Evolutionary conservation across 2,329 filamentous ascomycete species (phyloP), one percentile per base, ranked within the genome.

Genomic region (Endothia cerciana): DNA sequence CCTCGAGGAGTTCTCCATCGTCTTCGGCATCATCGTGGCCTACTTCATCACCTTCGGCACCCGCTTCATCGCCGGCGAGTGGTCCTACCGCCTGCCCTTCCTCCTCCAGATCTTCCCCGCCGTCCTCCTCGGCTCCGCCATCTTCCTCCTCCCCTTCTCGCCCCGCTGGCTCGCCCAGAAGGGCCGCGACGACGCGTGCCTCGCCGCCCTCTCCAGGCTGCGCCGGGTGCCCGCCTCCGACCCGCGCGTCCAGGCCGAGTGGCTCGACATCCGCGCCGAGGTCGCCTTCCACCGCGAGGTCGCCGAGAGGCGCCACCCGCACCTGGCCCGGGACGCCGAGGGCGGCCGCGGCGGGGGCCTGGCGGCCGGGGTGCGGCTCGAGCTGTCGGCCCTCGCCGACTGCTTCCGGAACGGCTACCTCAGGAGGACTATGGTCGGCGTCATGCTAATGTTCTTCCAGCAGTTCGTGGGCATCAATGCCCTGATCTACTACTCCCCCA

Each of bases 371-470:
- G 56, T 64, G 19, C 41, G 64, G 19, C 68, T 70, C 19, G 69
- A 75, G 70, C 74, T 79, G 11, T 72, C 82, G 64, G 82, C 81
- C 70, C 78, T 82, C 69, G 77, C 85, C 28, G 80, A 83, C 66
- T 74, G 74, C 19, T 73, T 78, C 13, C 80, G 73, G 65, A 75
- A 74, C 19, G 81, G 82, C 3, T 83, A 81, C 71, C 82, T 81
- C 77, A 77, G 81, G 53, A 76, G 77, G 15, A 78, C 76, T 0
- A 68, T 73, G 57, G 77, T 87, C 22, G 86, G 83, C 28, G 74
- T 82, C 7, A 78, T 80, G 0, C 71, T 88, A 17, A 83, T 84
- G 78, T 87, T 87, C 71, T 88, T 87, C 72, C 85, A 87, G 64
- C 84, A 85, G 68, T 83, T 84, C 56, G 75, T 79, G 4, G 82